Base-by-base conservation (phyloP, 225 moss, liverwort and hornwort species). In the Thuidium tamariscinum region DNA sequence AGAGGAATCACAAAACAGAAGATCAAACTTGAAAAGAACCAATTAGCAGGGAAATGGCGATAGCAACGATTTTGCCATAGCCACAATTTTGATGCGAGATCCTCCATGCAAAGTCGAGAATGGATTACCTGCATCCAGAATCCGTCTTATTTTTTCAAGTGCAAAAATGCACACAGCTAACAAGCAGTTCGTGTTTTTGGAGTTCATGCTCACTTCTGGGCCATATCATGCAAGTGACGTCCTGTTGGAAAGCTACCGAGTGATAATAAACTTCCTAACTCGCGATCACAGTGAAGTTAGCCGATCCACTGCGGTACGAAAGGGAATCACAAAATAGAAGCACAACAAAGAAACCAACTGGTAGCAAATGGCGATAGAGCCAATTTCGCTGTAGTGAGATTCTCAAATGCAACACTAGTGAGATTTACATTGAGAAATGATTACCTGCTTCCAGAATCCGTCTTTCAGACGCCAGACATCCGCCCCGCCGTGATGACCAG, bases 381-480 rank as follows among this genome's bases (percentile, higher is more conserved):
- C 16, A 76, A 82, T 61, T 84, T 87, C 32, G 74, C 57, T 77
- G 69, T 59, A 64, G 77, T 51, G 59, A 85, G 63, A 59, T 32
- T 76, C 78, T 67, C 46, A 37, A 56, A 66, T 10, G 69, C 69
- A 75, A 44, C 36, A 75, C n/a, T 16, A 63, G 22, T 37, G 39
- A n/a, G 19, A n/a, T 27, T 36, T 46, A 61, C 18, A 36, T n/a
- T 27, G 48, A 85, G 30, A 64, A 39, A 73, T 54, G 44, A 23
- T 44, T 61, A 88, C 91, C 91, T 92, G 89, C 74, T 92, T 92
- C 86, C 86, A 89, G 79, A 92, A 92, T 78, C 91, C 89, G 83
- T 81, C 89, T 52, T 89, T 82, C 68, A 92, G 77, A 60, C 86
- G 89, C 91, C 88, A 89, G 34, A 92, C 80, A 49, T 91, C 89